Conservation (phyloP, 345 rosid species). For the Salix brachista region DNA sequence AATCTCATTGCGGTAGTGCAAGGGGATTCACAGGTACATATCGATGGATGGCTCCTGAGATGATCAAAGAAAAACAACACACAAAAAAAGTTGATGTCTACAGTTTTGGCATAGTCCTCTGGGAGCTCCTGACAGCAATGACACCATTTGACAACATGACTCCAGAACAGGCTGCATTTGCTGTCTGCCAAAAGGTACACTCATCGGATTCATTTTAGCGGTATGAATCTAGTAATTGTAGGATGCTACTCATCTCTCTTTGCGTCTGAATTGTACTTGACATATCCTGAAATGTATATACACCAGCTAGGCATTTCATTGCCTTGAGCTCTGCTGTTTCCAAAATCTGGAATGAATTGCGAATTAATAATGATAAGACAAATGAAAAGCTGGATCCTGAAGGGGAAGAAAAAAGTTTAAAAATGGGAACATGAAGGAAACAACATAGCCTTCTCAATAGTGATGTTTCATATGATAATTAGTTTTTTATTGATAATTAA, state of each 20-base stretch:
- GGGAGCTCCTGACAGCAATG: slow-evolving; percentile 73
- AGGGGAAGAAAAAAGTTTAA: neutral
- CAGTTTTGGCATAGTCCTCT: slow-evolving; percentile 72
- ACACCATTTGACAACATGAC: slow-evolving; percentile 74
- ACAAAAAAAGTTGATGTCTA: slow-evolving; percentile 79
- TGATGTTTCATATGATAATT: neutral
- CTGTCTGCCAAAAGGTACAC: slow-evolving; percentile 74
- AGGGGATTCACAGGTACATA: slow-evolving; percentile 76
- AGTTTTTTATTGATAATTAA: neutral
- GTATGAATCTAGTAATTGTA: neutral
- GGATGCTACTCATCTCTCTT: neutral
- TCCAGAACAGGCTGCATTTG: slow-evolving; percentile 81
- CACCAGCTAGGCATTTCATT: neutral
- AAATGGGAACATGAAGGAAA: neutral
- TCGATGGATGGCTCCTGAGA: slow-evolving; percentile 91
- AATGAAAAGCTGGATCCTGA: neutral
- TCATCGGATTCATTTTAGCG: neutral
- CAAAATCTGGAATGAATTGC: neutral
- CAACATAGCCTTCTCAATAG: neutral
- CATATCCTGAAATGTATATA: neutral
- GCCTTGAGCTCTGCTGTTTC: neutral
- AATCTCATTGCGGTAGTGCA: slow-evolving; percentile 59
- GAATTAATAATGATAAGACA: neutral
- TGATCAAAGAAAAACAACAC: slow-evolving; percentile 69
- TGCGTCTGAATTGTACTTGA: neutral